These are phyloP conservation scores for Agaricus subrufescens DNA, from an alignment of 768 basidiomycete species.

Conservation along the genomic window DNA sequence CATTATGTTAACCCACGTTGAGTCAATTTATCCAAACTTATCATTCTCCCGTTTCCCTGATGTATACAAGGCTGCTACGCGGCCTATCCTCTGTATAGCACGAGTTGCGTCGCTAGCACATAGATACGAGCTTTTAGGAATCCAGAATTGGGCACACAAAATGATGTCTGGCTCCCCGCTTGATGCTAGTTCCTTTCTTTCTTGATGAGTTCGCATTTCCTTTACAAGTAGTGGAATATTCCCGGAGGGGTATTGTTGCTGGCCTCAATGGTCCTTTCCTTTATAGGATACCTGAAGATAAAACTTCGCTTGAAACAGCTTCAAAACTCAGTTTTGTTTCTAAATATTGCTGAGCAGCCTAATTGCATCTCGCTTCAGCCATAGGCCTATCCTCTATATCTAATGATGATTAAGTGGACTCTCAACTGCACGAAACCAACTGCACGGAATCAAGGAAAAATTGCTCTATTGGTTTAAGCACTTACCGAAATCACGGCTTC, in stretches of 20 bases:
- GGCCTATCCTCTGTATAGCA: background rate
- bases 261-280: background rate
- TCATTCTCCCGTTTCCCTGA: no score
- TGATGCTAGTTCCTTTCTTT: background rate
- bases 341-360: background rate
- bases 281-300: background rate
- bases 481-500: no score
- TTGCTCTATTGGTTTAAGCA: no score
- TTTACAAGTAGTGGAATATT: background rate
- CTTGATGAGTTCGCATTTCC: background rate
- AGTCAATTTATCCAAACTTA: no score
- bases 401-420: background rate
- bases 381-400: background rate
- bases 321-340: background rate
- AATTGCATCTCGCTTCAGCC: background rate
- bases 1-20: no score
- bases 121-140: background rate
- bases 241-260: background rate
- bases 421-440: no score
- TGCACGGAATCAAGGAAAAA: no score
- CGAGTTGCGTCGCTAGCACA: background rate
- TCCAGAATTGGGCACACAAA: background rate
- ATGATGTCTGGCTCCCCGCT: background rate
- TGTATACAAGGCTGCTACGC: no score
- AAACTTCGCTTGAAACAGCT: background rate